Evolutionary conservation across 2,329 filamentous ascomycete species (phyloP).

Genomic region (Shiraia sp.): DNA sequence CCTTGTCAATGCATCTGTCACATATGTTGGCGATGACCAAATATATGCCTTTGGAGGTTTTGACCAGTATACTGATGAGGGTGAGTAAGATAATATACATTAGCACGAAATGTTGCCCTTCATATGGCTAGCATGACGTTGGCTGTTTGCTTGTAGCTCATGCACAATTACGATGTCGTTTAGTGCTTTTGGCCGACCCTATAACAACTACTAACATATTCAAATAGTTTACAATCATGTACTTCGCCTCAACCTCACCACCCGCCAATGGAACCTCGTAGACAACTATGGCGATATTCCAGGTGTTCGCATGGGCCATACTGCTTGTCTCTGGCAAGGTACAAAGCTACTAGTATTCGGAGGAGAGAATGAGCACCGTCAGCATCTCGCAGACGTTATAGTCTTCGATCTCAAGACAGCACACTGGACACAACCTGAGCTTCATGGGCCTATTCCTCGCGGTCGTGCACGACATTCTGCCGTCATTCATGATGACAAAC

Average conservation of each 20-base stretch:
- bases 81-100: no score
- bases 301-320: conserved; percentile 98
- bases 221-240: conserved; percentile 99
- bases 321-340: conserved; percentile 88
- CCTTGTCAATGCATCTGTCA: conserved; percentile 96
- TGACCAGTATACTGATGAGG: conserved; percentile 98
- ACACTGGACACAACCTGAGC: conserved; percentile 90
- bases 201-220: no score
- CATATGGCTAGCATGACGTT: no score
- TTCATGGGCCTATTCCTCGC: conserved; percentile 81
- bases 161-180: no score
- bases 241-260: conserved; percentile 80
- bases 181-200: no score
- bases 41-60: conserved; percentile 99
- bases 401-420: conserved; percentile 94
- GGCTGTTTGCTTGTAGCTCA: no score
- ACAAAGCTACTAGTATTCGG: conserved; percentile 97
- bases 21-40: conserved; percentile 96
- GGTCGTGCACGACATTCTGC: conserved; percentile 92
- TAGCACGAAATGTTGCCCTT: no score
- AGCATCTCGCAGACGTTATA: conserved; percentile 93
- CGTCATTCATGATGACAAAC: conserved; percentile 91
- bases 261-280: conserved; percentile 90
- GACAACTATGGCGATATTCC: conserved; percentile 99
- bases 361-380: conserved; percentile 95